Evolutionary conservation across 176 grass and related monocot genomes (phyloP), one percentile per base, ranked within the genome.

Genomic region (Paspalum notatum): DNA sequence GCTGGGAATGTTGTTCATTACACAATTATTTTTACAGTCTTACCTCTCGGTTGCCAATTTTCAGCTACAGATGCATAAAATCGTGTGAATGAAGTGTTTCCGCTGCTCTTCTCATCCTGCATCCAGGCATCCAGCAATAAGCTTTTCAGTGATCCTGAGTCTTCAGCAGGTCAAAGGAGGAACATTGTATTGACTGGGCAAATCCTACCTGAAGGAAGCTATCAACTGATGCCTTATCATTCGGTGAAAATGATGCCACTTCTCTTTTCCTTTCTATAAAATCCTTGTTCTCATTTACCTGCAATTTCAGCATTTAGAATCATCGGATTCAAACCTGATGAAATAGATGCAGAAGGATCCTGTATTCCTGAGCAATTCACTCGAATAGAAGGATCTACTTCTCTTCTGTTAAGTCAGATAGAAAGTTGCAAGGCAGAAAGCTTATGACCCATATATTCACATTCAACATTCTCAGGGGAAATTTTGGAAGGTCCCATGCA

Each of bases 161-260:
- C 6, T 14, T 51, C 5, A 74, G 63, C 16, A 20, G 57, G 22
- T 11, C 15, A 38, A 63, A 53, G 53, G 13, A 68, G 37, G 64
- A 87, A 42, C 37, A 12, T 81, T n/a, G 10, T 16, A 62, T 7
- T 7, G 2, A 22, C 72, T 37, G 72, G 59, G 15, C 17, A 39
- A 62, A 79, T 78, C 42, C 21, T 46, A 98, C 95, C 90, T 94
- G 74, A 57, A 95, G 84, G 43, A 99, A 93, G 74, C 75, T 90
- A 60, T 99, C 82, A 10, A 93, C 72, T 25, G 92, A 87, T 73
- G 66, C 20, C 73, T 80, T 62, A 43, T 99, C 96, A 76, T 93
- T 93, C 44, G 92, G 92, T 71, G 96, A 99, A 77, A 95, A 99
- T 12, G 92, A 91, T 53, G 88, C 90, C 52, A 77, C 84, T 6